Percentiles rank a stretch among this genome's conserved stretches.
Conservation (phyloP, 176 grass and related monocot genomes). For the Phoenix roebelenii region DNA sequence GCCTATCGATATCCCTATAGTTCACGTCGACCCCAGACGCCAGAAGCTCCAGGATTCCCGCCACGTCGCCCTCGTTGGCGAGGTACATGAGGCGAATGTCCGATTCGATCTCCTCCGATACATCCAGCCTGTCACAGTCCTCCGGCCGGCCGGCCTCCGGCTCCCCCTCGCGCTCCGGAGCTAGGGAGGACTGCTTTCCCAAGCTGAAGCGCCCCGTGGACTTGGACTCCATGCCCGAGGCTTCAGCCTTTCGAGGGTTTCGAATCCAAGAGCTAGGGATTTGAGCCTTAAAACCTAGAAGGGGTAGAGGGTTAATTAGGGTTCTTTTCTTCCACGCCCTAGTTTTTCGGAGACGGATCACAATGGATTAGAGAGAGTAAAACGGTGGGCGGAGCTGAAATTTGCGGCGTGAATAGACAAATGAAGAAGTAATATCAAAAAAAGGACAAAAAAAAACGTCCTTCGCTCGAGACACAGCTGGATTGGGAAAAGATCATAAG, state of each 20-base stretch:
- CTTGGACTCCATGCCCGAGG: slow-evolving; percentile 36
- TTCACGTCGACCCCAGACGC: slow-evolving; percentile 58
- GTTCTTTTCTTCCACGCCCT: too few relatives aligned
- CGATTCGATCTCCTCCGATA: slow-evolving; percentile 23
- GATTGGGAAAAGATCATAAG: too few relatives aligned
- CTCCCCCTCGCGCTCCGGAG: slow-evolving; percentile 30
- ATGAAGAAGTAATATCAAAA: too few relatives aligned
- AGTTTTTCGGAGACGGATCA: too few relatives aligned
- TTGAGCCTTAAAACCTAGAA: too few relatives aligned
- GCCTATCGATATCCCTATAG: slow-evolving; percentile 75
- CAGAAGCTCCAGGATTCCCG: slow-evolving; percentile 63
- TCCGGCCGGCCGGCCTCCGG: neutral
- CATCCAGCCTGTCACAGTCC: neutral
- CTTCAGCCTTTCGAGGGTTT: neutral
- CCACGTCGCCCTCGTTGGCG: slow-evolving; percentile 52
- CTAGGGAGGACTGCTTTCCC: slow-evolving; percentile 81
- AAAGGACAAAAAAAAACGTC: too few relatives aligned
- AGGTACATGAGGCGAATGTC: slow-evolving; percentile 83
- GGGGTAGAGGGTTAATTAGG: too few relatives aligned
- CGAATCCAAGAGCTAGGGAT: too few relatives aligned
- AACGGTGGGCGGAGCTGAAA: too few relatives aligned
- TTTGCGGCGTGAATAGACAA: too few relatives aligned
- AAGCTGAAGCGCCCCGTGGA: slow-evolving; percentile 35
- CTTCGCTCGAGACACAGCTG: too few relatives aligned
- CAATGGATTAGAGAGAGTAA: too few relatives aligned